Evolutionary conservation across 768 basidiomycete genomes (phyloP), one percentile per base, ranked within the genome.

Genomic region (Tubosaeta brunneosetosa): DNA sequence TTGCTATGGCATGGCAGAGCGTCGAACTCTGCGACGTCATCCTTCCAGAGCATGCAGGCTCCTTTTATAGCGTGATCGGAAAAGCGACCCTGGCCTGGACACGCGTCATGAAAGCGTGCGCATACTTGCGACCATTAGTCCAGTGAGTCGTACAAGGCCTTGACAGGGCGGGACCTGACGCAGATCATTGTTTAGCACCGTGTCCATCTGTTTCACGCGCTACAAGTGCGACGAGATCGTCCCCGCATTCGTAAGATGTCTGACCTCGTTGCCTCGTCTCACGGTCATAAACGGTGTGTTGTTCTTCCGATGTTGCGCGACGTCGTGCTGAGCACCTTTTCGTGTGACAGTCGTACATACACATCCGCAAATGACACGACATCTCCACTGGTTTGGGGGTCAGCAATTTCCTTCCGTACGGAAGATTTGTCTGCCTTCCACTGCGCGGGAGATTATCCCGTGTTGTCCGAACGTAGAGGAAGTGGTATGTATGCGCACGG

Each of bases 1-100:
- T 57, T 14, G 41, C 38, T 5, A 48, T 61, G 52, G 59, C 55
- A 12, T 61, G 59, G 60, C 50, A 13, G 26, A 50, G 32, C 11
- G 4, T 54, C 3, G 48, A 52, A 4, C 33, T 61, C 1, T 61
- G 50, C 32, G 16, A 40, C 14, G 41, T 26, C 13, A 34, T 34
- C 12, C 31, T 41, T 4, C 41, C 36, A 0, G 14, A 38, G 19
- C 5, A 40, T 14, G 6, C 22, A 1, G 8, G 14, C 19, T 22
- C 27, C 9, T 49, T 50, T 29, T 55, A 25, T 17, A 31, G 6
- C 32, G 38, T 9, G 6, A 33, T 55, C 11, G 41, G 40, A 2
- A 43, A 44, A 19, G 49, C 32, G 22, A 58, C 33, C 37, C 29
- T 17, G 22, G 1, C 22, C 22, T 22, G 22, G 22, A 22, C 22